These are phyloP conservation scores for Chamaenerion angustifolium DNA, from an alignment of 345 rosid species.

Conservation along the genomic window DNA sequence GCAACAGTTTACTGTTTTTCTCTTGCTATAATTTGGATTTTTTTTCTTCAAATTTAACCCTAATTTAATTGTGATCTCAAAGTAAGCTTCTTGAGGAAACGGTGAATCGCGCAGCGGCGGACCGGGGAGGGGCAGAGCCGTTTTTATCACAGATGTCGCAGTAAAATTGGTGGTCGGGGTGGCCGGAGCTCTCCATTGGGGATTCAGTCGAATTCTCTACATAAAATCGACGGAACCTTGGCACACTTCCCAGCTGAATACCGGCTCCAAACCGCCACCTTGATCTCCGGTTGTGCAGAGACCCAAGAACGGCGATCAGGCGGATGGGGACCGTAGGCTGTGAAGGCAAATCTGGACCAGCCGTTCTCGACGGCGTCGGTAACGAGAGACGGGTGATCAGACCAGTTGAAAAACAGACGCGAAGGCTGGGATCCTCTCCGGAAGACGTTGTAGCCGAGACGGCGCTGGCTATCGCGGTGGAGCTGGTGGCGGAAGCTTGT, in stretches of 20 bases:
- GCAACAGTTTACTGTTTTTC: too few relatives aligned
- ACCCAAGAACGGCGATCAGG: conserved; percentile 32
- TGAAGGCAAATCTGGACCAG: conserved; percentile 66
- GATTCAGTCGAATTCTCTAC: too few relatives aligned
- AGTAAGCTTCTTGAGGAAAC: too few relatives aligned
- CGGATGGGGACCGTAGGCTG: conserved; percentile 24
- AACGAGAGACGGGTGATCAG: conserved; percentile 61
- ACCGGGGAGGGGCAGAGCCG: conserved; percentile 76
- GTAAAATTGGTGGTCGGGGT: conserved; percentile 65
- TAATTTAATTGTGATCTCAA: conserved; percentile 80
- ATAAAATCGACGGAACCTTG: too few relatives aligned
- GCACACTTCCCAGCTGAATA: too few relatives aligned
- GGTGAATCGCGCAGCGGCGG: conserved; percentile 56
- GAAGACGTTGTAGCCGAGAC: too few relatives aligned
- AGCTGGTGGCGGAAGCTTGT: conserved; percentile 20
- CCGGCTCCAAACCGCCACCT: conserved; percentile 14
- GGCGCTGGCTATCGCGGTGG: conserved; percentile 34
- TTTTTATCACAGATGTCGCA: conserved; percentile 59
- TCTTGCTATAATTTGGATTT: too few relatives aligned
- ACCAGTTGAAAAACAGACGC: conserved; percentile 53
- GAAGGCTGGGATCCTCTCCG: conserved; percentile 19
- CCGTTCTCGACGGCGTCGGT: too few relatives aligned
- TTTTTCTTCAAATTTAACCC: too few relatives aligned
- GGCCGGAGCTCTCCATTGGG: too few relatives aligned
- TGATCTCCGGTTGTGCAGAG: conserved; percentile 37